A percentile compares a stretch with the other conserved stretches of the same genome.
These are phyloP conservation scores for Rachicladosporium sp. DNA, from an alignment of 2,329 filamentous ascomycete genomes.

Conservation along the genomic window DNA sequence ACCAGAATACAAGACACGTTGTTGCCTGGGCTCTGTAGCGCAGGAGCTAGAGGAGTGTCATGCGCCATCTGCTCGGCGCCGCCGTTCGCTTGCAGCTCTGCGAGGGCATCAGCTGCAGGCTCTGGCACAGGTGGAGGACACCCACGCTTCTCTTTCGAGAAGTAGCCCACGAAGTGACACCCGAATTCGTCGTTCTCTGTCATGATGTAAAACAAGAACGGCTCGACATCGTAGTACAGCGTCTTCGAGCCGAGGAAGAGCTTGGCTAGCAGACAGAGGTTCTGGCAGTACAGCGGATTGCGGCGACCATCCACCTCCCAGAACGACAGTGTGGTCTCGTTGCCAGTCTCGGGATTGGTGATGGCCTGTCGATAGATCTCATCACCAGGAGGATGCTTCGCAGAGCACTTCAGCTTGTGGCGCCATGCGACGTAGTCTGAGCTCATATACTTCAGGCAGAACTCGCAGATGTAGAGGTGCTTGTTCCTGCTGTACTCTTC, in stretches of 20 bases:
- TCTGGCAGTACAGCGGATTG: slow-evolving; percentile 97
- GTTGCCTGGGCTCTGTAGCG: slow-evolving; percentile 41
- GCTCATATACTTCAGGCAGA: slow-evolving; percentile 99
- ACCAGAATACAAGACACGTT: slow-evolving; percentile 97
- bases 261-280: slow-evolving; percentile 89
- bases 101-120: slow-evolving; percentile 14
- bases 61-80: slow-evolving; percentile 12
- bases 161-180: slow-evolving; percentile 97
- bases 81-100: slow-evolving; percentile 9
- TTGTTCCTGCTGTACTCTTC: slow-evolving; percentile 96
- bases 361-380: slow-evolving; percentile 91
- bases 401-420: slow-evolving; percentile 87
- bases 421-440: slow-evolving; percentile 97
- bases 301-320: slow-evolving; percentile 97
- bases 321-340: slow-evolving; percentile 48
- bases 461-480: slow-evolving; percentile 97
- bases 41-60: slow-evolving; percentile 13
- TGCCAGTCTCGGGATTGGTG: slow-evolving; percentile 35
- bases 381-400: slow-evolving; percentile 92
- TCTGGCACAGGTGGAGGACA: slow-evolving; percentile 51
- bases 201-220: slow-evolving; percentile 93
- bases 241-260: slow-evolving; percentile 98
- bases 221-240: slow-evolving; percentile 94
- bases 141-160: slow-evolving; percentile 87
- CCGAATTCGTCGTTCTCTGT: slow-evolving; percentile 85